These are phyloP conservation scores for Cytospora piceae DNA, from an alignment of 2,329 filamentous ascomycete genomes.

Conservation along the genomic window DNA sequence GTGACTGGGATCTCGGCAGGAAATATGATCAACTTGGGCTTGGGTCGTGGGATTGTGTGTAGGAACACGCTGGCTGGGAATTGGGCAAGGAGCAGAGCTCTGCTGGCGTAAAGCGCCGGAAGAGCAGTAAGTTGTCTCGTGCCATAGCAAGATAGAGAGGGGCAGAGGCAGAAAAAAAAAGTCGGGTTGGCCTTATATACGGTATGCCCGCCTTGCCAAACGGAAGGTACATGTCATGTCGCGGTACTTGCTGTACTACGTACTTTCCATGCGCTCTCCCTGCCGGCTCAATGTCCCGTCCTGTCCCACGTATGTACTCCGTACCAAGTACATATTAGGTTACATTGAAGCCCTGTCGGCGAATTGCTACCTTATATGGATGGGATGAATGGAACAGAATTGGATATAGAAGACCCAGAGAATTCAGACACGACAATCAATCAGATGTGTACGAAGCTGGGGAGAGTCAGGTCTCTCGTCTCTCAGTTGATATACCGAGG, in stretches of 20 bases:
- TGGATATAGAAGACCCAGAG: not conserved
- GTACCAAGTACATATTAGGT: not conserved
- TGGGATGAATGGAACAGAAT: not conserved
- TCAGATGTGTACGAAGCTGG: no score
- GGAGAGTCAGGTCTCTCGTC: no score
- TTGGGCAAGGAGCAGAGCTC: constrained; percentile 36
- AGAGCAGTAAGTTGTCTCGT: constrained; percentile 44
- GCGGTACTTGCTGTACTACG: constrained; percentile 1
- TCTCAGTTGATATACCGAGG: not conserved
- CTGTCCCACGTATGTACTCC: not conserved
- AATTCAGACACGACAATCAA: not conserved
- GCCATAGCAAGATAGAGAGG: constrained; percentile 45
- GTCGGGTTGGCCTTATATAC: constrained; percentile 47
- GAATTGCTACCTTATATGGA: not conserved
- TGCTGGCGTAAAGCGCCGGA: constrained; percentile 43
- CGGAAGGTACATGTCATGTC: constrained; percentile 21
- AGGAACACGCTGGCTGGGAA: constrained; percentile 15
- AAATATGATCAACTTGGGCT: constrained; percentile 12
- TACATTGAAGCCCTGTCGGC: not conserved
- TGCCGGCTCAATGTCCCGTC: not conserved
- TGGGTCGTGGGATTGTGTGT: constrained; percentile 11
- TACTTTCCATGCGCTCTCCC: not conserved
- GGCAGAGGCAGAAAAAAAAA: constrained; percentile 38
- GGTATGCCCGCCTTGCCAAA: constrained; percentile 29
- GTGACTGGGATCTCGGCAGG: constrained; percentile 6